These are phyloP conservation scores for Russula virescens DNA, from an alignment of 768 basidiomycete species.

Conservation along the genomic window DNA sequence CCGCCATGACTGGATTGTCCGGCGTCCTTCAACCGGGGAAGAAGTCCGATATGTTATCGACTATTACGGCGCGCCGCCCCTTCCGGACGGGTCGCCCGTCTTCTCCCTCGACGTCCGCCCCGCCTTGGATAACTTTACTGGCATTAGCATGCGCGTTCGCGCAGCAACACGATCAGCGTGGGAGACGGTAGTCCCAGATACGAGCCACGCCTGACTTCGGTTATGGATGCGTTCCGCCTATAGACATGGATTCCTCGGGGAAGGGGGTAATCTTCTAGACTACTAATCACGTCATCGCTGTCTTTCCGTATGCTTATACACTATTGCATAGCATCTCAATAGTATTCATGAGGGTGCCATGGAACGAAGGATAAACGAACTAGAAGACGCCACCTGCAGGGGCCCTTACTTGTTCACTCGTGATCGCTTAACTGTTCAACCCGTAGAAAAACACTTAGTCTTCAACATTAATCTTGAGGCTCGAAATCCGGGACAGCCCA, in stretches of 20 bases:
- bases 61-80: conserved; percentile 91
- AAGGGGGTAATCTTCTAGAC: conserved; percentile 2
- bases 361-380: neutral
- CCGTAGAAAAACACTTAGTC: neutral
- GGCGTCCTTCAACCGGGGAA: conserved; percentile 68
- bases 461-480: neutral
- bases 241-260: conserved; percentile 4
- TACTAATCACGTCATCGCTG: neutral
- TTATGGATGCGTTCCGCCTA: neutral
- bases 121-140: conserved; percentile 79
- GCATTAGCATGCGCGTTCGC: conserved; percentile 52
- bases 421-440: neutral
- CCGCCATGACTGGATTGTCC: conserved; percentile 90
- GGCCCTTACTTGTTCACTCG: neutral
- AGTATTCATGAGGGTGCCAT: conserved; percentile 1
- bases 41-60: conserved; percentile 96
- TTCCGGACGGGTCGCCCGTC: conserved; percentile 87
- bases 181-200: conserved; percentile 2
- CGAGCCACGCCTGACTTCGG: conserved; percentile 4
- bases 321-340: conserved; percentile 3
- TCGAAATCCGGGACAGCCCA: neutral
- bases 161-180: conserved; percentile 28
- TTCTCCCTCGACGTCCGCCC: conserved; percentile 95
- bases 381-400: neutral
- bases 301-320: neutral